Conservation (phyloP, 257 asterid genomes). For the Fraxinus cuspidata region DNA sequence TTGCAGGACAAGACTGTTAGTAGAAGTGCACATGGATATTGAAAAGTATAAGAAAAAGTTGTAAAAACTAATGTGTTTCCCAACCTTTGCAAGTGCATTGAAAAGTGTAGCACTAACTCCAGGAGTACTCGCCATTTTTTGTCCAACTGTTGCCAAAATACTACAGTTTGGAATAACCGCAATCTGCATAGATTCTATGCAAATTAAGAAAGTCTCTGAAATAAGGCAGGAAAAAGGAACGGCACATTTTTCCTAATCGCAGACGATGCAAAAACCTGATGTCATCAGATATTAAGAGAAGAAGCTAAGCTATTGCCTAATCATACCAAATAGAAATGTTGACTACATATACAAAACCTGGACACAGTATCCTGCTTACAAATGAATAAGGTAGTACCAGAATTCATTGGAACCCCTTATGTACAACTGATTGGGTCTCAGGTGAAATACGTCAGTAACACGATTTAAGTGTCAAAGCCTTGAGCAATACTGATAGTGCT, state of each 20-base stretch:
- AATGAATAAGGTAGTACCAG: neutral
- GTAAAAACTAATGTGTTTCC: constrained; percentile 21
- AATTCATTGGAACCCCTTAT: neutral
- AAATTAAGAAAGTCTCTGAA: constrained; percentile 15
- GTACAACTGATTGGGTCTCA: constrained; percentile 5
- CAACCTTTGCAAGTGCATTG: constrained; percentile 96
- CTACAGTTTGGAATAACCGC: constrained; percentile 90
- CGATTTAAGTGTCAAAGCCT: neutral
- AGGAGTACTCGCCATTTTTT: constrained; percentile 99
- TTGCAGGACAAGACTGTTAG: neutral
- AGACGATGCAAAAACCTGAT: neutral
- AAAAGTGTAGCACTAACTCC: constrained; percentile 98
- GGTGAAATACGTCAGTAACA: neutral
- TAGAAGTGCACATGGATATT: neutral
- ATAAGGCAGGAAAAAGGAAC: constrained; percentile 10
- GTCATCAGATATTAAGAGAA: neutral
- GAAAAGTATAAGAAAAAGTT: constrained; percentile 13
- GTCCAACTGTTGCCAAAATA: constrained; percentile 98
- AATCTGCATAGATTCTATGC: constrained; percentile 56
- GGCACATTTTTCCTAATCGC: neutral
- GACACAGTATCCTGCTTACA: neutral
- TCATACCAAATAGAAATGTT: constrained; percentile 1
- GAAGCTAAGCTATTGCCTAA: neutral
- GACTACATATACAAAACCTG: neutral
- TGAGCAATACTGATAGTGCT: neutral